Evolutionary conservation across 306 rosid genomes (phyloP).

Genomic region (Cucurbita maxima): DNA sequence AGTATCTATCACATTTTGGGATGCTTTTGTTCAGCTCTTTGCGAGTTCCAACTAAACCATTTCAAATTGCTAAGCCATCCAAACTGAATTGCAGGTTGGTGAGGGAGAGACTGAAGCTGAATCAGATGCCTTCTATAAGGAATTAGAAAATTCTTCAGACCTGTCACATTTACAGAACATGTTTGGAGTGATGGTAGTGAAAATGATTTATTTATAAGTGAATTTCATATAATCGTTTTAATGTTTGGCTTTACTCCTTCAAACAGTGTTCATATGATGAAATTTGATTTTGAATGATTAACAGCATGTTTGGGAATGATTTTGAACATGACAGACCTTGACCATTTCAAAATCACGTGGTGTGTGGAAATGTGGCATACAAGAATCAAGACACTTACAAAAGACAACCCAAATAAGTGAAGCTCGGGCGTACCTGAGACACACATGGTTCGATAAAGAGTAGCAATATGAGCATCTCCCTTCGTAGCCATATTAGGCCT

Average conservation of each 20-base stretch:
- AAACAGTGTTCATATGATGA: background rate
- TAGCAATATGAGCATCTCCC: constrained; percentile 60
- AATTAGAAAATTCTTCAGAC: constrained; percentile 61
- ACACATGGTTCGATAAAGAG: constrained; percentile 71
- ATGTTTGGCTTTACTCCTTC: background rate
- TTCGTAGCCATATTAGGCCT: constrained; percentile 52
- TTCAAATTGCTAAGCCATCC: constrained; percentile 72
- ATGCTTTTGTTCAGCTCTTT: constrained; percentile 13
- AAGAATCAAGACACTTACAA: background rate
- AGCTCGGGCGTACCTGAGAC: constrained; percentile 36
- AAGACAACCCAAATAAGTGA: background rate
- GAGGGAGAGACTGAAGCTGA: constrained; percentile 28
- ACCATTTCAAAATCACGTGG: background rate
- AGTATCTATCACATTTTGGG: background rate
- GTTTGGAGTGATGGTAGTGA: too few species aligned
- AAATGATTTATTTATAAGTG: too few species aligned
- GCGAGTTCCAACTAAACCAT: constrained; percentile 40
- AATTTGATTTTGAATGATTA: background rate
- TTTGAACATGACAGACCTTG: background rate
- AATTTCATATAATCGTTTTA: background rate
- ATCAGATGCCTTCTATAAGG: constrained; percentile 58
- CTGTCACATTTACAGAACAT: constrained; percentile 15
- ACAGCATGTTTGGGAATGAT: background rate
- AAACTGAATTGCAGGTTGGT: constrained; percentile 37
- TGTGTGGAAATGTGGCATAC: background rate